These are phyloP conservation scores for Fusarium lateritium DNA, from an alignment of 2,329 filamentous ascomycete genomes.

Conservation along the genomic window DNA sequence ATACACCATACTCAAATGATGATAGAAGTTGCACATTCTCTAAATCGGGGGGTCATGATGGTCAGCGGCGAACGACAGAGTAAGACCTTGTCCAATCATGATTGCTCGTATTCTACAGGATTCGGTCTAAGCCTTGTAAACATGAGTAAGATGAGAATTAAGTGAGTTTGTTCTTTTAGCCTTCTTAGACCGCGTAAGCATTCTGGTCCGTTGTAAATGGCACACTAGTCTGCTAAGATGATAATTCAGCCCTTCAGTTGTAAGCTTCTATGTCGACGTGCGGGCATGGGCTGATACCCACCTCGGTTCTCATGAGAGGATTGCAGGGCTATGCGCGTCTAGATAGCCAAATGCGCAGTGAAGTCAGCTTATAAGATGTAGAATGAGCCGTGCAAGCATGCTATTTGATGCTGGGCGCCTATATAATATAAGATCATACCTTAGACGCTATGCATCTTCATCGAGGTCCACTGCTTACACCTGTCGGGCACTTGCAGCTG, in stretches of 20 bases:
- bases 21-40: too few species aligned
- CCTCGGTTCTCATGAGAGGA: too few species aligned
- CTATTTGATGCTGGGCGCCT: too few species aligned
- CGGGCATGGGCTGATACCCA: too few species aligned
- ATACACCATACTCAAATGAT: too few species aligned
- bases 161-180: neutral
- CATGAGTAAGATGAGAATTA: neutral
- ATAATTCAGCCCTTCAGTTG: too few species aligned
- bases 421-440: neutral
- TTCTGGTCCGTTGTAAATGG: neutral
- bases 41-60: neutral
- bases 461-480: slow-evolving; percentile 16
- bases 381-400: too few species aligned
- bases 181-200: neutral
- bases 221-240: too few species aligned
- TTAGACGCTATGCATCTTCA: neutral
- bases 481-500: slow-evolving; percentile 16
- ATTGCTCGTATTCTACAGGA: neutral
- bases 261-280: too few species aligned
- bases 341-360: too few species aligned
- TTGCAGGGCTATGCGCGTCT: too few species aligned
- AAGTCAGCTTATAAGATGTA: too few species aligned
- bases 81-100: neutral
- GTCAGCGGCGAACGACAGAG: slow-evolving; percentile 6
- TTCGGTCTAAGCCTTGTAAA: neutral